Conservation (phyloP, 164 flowering plant genomes). For the Paratinospora sagittata region DNA sequence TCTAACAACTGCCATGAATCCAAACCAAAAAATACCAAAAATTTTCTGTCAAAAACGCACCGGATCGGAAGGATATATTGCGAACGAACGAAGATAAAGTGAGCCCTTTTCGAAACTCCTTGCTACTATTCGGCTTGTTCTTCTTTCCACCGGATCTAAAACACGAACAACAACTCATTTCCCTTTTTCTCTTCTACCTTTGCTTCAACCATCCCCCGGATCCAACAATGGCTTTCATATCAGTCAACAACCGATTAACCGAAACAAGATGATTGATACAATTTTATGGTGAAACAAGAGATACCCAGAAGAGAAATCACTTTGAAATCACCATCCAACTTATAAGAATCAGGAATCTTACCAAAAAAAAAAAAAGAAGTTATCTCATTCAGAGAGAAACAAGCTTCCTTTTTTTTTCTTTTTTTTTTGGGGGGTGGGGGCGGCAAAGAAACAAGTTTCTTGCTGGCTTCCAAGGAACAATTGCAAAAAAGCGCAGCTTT, state of each 20-base stretch:
- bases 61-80: slow-evolving; percentile 51
- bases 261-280: neutral
- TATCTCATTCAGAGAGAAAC: neutral
- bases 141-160: slow-evolving; percentile 26
- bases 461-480: neutral
- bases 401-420: too few species aligned
- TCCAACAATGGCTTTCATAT: neutral
- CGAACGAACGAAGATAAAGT: slow-evolving; percentile 33
- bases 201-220: too few species aligned
- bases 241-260: neutral
- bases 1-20: neutral
- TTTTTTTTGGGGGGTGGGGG: too few species aligned
- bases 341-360: too few species aligned
- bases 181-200: too few species aligned
- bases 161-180: slow-evolving; percentile 47
- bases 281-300: neutral
- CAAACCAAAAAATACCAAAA: neutral
- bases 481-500: neutral
- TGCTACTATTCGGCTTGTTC: slow-evolving; percentile 38
- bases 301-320: neutral
- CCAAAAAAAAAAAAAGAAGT: too few species aligned
- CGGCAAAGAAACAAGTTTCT: too few species aligned
- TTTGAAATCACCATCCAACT: too few species aligned
- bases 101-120: slow-evolving; percentile 26
- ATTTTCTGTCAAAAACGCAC: slow-evolving; percentile 20